Percentiles rank a stretch among this genome's conserved stretches.
phyloP scores from a whole-genome alignment of 23 red algal species.

The Chondrus crispus region DNA sequence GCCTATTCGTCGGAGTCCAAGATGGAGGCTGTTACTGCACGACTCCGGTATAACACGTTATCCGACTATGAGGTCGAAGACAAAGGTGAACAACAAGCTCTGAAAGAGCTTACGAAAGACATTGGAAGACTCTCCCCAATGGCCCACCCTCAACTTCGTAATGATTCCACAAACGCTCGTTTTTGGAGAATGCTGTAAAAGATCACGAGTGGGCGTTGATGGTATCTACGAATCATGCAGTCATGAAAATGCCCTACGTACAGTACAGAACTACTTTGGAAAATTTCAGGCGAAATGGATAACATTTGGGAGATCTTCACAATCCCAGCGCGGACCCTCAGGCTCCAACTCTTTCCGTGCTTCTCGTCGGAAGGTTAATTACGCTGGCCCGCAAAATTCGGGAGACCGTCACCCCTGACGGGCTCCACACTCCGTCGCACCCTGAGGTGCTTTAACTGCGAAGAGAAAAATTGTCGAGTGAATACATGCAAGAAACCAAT shows the following conservation, averaged over 20 bases:
- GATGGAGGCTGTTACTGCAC: not conserved
- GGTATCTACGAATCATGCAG: not conserved
- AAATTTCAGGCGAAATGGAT: not conserved
- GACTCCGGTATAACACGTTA: not conserved
- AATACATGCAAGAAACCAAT: not conserved
- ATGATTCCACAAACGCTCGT: not conserved
- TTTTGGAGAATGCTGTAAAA: slow-evolving; percentile 1
- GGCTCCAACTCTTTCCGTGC: not conserved
- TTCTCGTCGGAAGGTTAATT: not conserved
- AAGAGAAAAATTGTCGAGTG: not conserved
- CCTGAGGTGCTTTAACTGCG: not conserved
- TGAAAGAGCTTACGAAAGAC: not conserved
- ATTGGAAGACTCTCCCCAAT: not conserved
- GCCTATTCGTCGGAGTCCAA: not conserved
- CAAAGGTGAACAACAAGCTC: not conserved
- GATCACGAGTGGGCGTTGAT: not conserved
- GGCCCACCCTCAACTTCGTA: not conserved
- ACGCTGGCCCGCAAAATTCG: not conserved
- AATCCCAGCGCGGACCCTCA: too few species aligned
- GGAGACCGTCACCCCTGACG: not conserved
- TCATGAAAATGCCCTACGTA: not conserved
- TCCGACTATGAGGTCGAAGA: not conserved
- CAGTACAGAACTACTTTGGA: not conserved
- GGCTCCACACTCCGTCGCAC: not conserved
- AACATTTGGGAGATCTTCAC: too few species aligned